Evolutionary conservation across 805 yeast species (phyloP).

Genomic region (Wickerhamiella galacta): DNA sequence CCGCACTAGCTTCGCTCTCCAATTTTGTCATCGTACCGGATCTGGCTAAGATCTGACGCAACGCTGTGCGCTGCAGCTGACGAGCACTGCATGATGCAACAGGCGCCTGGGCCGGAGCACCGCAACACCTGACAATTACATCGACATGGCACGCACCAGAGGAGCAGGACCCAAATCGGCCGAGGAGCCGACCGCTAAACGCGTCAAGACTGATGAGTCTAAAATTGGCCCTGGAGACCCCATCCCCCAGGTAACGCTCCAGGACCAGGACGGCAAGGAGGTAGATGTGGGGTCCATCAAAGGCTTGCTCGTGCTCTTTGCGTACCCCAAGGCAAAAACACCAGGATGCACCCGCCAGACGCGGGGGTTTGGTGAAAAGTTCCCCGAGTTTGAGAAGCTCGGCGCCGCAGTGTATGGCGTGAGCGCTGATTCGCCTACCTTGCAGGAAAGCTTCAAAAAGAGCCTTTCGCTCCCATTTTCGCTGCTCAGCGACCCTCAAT

Average conservation of each 20-base stretch:
- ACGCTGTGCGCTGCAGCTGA: too few species aligned
- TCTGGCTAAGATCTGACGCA: too few species aligned
- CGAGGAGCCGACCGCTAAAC: neutral
- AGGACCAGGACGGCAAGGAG: slow-evolving; percentile 54
- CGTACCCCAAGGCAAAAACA: slow-evolving; percentile 85
- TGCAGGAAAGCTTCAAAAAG: slow-evolving; percentile 59
- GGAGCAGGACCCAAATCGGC: neutral
- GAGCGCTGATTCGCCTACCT: slow-evolving; percentile 62
- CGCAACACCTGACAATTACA: too few species aligned
- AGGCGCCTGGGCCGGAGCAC: too few species aligned
- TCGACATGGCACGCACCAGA: neutral
- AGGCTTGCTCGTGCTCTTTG: slow-evolving; percentile 33
- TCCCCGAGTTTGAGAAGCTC: slow-evolving; percentile 33
- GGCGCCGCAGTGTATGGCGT: slow-evolving; percentile 55
- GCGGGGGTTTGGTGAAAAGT: slow-evolving; percentile 64
- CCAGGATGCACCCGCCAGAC: slow-evolving; percentile 97
- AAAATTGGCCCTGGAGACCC: slow-evolving; percentile 37
- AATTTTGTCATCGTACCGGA: too few species aligned
- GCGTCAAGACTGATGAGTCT: neutral
- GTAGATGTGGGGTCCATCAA: slow-evolving; percentile 31
- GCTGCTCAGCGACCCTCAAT: slow-evolving; percentile 60
- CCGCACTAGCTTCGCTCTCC: too few species aligned
- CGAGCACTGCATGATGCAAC: too few species aligned
- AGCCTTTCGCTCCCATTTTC: slow-evolving; percentile 62
- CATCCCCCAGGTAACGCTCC: slow-evolving; percentile 46